A percentile compares a stretch with the other conserved stretches of the same genome.
Evolutionary conservation across 768 basidiomycete genomes (phyloP).

Genomic region (Sporobolomyces roseus): DNA sequence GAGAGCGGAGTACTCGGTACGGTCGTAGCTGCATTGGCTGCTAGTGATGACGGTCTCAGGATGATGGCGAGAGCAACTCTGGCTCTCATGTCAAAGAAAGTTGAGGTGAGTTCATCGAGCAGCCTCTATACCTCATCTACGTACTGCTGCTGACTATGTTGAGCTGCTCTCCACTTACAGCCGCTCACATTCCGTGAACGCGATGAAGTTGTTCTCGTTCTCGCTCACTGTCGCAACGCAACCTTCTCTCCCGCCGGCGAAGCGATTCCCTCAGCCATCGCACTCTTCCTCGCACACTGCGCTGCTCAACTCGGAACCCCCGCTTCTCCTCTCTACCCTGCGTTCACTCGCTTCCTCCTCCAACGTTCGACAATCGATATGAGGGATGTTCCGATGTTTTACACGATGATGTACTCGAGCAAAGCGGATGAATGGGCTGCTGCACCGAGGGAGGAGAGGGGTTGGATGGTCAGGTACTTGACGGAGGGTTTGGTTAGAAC

Average conservation of each 20-base stretch:
- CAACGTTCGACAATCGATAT: conserved; percentile 78
- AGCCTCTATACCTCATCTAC: no score
- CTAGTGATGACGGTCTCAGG: conserved; percentile 59
- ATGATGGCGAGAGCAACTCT: conserved; percentile 61
- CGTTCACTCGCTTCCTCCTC: conserved; percentile 79
- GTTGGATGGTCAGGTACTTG: conserved; percentile 42
- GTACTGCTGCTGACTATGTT: no score
- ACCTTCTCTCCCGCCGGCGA: conserved; percentile 28
- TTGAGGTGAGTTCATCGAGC: conserved; percentile 58
- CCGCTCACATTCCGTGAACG: conserved; percentile 37
- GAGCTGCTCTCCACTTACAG: no score
- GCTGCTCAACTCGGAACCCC: conserved; percentile 80
- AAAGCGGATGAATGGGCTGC: conserved; percentile 38
- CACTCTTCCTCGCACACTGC: conserved; percentile 77
- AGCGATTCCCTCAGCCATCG: conserved; percentile 70
- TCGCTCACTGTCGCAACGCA: conserved; percentile 37
- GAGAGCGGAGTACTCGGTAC: conserved; percentile 73
- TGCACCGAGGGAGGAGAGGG: conserved; percentile 24
- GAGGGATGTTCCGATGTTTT: conserved; percentile 84
- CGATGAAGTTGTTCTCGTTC: conserved; percentile 42
- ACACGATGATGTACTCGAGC: conserved; percentile 66
- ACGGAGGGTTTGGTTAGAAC: conserved; percentile 37
- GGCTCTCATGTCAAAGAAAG: conserved; percentile 57
- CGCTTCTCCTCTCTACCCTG: conserved; percentile 79
- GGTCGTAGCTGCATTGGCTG: conserved; percentile 67